Percentiles rank a stretch among this genome's conserved stretches.
phyloP scores from a whole-genome alignment of 108 stramenopile species.

The Stephanodiscus triporus region DNA sequence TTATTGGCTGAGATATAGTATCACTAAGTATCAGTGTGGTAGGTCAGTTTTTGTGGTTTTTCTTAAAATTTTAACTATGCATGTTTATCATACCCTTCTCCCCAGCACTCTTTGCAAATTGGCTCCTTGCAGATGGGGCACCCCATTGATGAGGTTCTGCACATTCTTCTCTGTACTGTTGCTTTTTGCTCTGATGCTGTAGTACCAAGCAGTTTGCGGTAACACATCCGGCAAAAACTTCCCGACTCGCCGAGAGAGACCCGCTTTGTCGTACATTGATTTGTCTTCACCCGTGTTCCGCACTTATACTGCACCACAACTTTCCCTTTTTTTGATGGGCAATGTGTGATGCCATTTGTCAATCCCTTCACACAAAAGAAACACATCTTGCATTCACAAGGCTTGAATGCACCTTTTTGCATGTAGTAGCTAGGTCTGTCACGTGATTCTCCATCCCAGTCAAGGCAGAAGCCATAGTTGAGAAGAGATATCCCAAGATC shows the following conservation, averaged over 20 bases:
- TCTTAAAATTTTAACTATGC: no score
- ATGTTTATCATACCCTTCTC: constrained; percentile 1
- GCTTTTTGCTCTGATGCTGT: neutral
- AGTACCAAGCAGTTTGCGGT: no score
- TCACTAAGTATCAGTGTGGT: no score
- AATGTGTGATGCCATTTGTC: neutral
- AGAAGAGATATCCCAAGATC: neutral
- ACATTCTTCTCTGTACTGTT: neutral
- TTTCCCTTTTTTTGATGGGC: neutral
- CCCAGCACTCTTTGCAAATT: neutral
- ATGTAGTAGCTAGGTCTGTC: constrained; percentile 1
- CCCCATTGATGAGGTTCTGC: neutral
- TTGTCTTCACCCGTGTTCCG: neutral
- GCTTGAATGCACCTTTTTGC: neutral
- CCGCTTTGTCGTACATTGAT: neutral
- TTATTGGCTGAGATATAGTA: no score
- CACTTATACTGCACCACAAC: neutral
- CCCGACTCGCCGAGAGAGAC: neutral
- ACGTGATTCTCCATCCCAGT: neutral
- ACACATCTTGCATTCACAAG: constrained; percentile 10
- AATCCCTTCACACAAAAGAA: constrained; percentile 10
- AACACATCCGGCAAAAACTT: constrained; percentile 1
- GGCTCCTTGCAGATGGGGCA: neutral
- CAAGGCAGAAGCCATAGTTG: neutral
- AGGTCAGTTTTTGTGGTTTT: no score